Evolutionary conservation across 2,329 filamentous ascomycete species (phyloP).

Genomic region (Neonectria hederae): DNA sequence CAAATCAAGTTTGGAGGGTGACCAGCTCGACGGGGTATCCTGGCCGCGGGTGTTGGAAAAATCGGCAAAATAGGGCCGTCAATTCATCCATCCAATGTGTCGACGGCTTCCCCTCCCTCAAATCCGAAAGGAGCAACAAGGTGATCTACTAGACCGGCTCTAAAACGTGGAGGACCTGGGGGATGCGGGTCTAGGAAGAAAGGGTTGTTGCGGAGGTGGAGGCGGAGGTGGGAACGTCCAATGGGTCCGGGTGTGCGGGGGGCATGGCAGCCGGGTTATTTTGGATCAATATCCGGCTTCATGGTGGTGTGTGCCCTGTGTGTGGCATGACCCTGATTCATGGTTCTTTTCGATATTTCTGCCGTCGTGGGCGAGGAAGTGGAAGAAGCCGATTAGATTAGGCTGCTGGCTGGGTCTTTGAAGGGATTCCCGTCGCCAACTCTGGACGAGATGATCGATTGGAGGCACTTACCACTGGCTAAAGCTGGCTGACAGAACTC

Average conservation of each 20-base stretch:
- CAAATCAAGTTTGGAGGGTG: neutral
- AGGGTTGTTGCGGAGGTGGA: neutral
- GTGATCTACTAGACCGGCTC: conserved; percentile 23
- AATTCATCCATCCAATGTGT: conserved; percentile 39
- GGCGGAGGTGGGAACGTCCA: neutral
- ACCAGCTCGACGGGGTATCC: conserved; percentile 19
- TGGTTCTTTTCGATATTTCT: neutral
- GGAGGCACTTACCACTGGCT: neutral
- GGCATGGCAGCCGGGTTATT: conserved; percentile 6
- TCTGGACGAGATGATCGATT: neutral
- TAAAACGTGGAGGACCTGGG: conserved; percentile 35
- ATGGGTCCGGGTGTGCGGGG: neutral
- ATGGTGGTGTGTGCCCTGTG: neutral
- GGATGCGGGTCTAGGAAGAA: conserved; percentile 19
- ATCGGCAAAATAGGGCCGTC: conserved; percentile 38
- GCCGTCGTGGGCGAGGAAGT: neutral
- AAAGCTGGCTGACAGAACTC: neutral
- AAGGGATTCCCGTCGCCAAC: neutral
- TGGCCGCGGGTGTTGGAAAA: conserved; percentile 32
- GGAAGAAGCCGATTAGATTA: neutral
- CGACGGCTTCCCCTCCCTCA: conserved; percentile 20
- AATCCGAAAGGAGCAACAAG: conserved; percentile 24
- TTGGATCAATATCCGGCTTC: conserved; percentile 21
- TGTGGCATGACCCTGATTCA: conserved; percentile 26
- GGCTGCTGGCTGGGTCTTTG: neutral